Conservation (phyloP, 148 eudicot genomes). For the Rhododendron kiyosumense region DNA sequence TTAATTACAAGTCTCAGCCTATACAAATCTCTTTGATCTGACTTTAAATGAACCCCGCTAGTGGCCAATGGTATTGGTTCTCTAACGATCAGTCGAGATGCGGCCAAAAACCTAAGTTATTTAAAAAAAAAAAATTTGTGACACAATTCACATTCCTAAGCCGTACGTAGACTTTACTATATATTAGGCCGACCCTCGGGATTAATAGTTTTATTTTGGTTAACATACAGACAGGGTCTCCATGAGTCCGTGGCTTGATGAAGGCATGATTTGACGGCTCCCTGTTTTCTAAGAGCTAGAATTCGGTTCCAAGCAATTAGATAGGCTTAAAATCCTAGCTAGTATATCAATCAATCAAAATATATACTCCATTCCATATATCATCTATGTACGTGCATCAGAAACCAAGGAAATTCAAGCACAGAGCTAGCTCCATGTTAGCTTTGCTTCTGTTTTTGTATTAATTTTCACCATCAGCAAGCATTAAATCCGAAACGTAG, state of each 20-base stretch:
- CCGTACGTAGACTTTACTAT: too few species aligned
- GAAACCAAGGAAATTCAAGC: neutral
- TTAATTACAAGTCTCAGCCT: too few species aligned
- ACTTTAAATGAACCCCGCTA: too few species aligned
- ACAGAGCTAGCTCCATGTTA: neutral
- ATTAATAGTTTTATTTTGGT: too few species aligned
- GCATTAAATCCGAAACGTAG: neutral
- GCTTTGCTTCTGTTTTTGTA: neutral
- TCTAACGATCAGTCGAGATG: too few species aligned
- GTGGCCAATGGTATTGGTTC: too few species aligned
- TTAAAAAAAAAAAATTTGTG: too few species aligned
- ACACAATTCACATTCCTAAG: too few species aligned
- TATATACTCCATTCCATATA: neutral
- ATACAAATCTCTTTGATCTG: too few species aligned
- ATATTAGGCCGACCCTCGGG: too few species aligned
- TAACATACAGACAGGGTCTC: too few species aligned
- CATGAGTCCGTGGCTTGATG: neutral
- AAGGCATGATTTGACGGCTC: neutral
- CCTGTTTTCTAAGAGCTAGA: neutral
- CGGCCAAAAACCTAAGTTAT: too few species aligned
- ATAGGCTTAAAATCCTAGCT: neutral
- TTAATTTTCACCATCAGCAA: neutral
- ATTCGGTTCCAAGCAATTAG: neutral
- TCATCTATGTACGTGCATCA: neutral
- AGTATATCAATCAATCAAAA: neutral